These are phyloP conservation scores for Ophiostoma australiae DNA, from an alignment of 2,329 filamentous ascomycete species.

Conservation along the genomic window DNA sequence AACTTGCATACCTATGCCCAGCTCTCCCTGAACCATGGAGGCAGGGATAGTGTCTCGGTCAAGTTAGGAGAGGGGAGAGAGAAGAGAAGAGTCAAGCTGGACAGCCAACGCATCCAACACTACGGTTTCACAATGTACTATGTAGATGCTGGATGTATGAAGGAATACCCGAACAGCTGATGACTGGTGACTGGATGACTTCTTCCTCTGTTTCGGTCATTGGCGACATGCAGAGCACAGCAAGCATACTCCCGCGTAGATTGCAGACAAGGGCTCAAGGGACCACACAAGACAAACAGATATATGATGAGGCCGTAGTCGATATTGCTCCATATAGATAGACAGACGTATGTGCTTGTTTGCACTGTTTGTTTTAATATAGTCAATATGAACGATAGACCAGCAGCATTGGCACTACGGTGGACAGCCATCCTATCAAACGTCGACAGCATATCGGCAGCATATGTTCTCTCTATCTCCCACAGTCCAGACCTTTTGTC, in stretches of 20 bases:
- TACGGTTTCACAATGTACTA: not conserved
- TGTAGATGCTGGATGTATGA: not conserved
- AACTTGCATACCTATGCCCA: not conserved
- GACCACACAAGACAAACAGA: not conserved
- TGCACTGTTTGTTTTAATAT: not conserved
- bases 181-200: not conserved
- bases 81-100: not conserved
- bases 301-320: not conserved
- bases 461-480: not conserved
- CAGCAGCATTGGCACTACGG: not conserved
- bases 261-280: not conserved
- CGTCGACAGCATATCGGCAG: not conserved
- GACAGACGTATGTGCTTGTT: not conserved
- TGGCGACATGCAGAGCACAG: not conserved
- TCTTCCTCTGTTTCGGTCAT: not conserved
- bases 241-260: no score
- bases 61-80: not conserved
- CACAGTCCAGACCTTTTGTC: not conserved
- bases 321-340: not conserved
- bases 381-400: not conserved
- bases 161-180: not conserved
- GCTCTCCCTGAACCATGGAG: not conserved
- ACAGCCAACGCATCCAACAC: not conserved
- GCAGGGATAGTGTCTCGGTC: not conserved
- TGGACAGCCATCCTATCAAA: not conserved